Evolutionary conservation across 2,329 filamentous ascomycete genomes (phyloP), one percentile per base, ranked within the genome.

Genomic region (Cordyceps cicadae): DNA sequence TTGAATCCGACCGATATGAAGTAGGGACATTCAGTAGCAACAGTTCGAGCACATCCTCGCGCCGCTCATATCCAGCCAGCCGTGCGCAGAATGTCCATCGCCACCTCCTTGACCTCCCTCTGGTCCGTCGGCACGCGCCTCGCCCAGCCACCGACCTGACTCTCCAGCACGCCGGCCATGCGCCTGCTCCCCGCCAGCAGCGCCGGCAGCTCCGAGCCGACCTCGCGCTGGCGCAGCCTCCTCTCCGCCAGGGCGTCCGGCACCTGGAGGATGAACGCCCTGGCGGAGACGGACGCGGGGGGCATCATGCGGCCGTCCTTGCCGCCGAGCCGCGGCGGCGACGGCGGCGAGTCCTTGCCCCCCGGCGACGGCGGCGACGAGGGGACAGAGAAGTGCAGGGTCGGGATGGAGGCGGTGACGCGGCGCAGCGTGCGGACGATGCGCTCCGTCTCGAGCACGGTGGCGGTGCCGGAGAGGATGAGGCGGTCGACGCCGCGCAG

Each of bases 401-500:
- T 39, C 17, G 54, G 60, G 32, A 59, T 60, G 26, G 61, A 54
- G 3, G 52, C 61, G 21, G 55, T 59, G 26, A 58, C 61, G 51
- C 61, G 56, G 26, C 56, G 55, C 51, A 62, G 50, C n/a, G 61
- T 56, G 21, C 53, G 50, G 2, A 51, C 26, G 52, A 62, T 60
- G 50, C 61, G 56, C 26, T 59, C 56, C 52, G 52, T 57, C 29
- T 60, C 52, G 43, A 62, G 56, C 21, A 60, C 61, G 21, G 53
- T 34, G 43, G 57, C 56, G 17, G 61, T 54, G 57, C 61, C 61
- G 15, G 56, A 62, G 19, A 62, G 5, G 53, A 62, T 62, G 15
- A 62, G 56, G 32, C 61, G 45, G 34, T 59, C 57, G 37, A 62
- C 61, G 56, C 61, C 61, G 51, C 61, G 61, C 50, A 59, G 57